A percentile compares a stretch with the other conserved stretches of the same genome.
Evolutionary conservation across 2,329 filamentous ascomycete species (phyloP).

Genomic region (Tricladium varicosporioides): DNA sequence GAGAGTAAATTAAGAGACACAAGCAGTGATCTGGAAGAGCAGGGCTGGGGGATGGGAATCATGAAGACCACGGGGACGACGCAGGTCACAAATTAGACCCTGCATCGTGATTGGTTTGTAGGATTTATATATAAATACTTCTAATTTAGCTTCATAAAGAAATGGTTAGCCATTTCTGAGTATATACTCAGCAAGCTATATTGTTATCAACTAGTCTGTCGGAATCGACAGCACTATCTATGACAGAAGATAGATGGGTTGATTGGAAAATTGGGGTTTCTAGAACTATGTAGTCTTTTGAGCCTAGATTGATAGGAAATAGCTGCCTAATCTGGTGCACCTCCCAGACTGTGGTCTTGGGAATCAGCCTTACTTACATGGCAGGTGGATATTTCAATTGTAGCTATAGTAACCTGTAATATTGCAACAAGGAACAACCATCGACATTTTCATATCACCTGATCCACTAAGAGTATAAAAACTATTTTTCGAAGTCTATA

Average conservation of each 20-base stretch:
- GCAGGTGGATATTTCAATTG: too few species aligned
- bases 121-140: background rate
- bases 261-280: background rate
- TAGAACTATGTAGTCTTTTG: background rate
- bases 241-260: background rate
- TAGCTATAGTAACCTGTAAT: too few species aligned
- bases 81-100: background rate
- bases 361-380: too few species aligned
- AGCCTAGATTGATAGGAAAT: background rate
- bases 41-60: background rate
- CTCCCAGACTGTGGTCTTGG: too few species aligned
- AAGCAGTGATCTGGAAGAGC: slow-evolving; percentile 1
- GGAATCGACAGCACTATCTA: background rate
- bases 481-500: too few species aligned
- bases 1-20: slow-evolving; percentile 1
- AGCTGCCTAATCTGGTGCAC: too few species aligned
- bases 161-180: background rate
- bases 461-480: too few species aligned
- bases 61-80: background rate
- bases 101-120: background rate
- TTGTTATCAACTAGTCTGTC: background rate
- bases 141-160: background rate
- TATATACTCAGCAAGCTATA: background rate
- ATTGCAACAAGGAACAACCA: too few species aligned
- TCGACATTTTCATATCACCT: too few species aligned